phyloP scores from a whole-genome alignment of 2,329 filamentous ascomycete genomes.

The Aspergillus quadricinctus region DNA sequence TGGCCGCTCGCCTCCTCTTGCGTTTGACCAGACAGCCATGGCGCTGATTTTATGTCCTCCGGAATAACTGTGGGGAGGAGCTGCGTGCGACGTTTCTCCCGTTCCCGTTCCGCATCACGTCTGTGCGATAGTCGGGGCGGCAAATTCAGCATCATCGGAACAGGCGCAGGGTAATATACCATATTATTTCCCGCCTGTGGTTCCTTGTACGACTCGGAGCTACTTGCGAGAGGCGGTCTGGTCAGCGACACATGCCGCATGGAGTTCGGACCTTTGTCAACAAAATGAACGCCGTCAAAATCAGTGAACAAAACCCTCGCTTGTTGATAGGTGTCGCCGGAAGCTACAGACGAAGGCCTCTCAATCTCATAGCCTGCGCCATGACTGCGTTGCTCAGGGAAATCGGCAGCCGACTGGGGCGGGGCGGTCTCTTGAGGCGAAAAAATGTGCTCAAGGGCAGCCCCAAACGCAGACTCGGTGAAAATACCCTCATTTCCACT shows the following conservation, averaged over 20 bases:
- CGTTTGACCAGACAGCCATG: conserved; percentile 36
- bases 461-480: conserved; percentile 3
- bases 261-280: conserved; percentile 20
- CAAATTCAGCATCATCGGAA: conserved; percentile 88
- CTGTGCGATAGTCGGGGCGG: conserved; percentile 80
- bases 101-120: conserved; percentile 60
- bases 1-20: conserved; percentile 13
- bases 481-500: conserved; percentile 31
- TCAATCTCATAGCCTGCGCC: conserved; percentile 17
- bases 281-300: conserved; percentile 49
- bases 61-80: conserved; percentile 61
- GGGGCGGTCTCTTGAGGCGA: conserved; percentile 9
- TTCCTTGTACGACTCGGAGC: conserved; percentile 36
- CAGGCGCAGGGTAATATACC: conserved; percentile 92
- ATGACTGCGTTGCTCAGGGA: conserved; percentile 14
- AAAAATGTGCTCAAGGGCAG: conserved; percentile 16
- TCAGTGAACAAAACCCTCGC: conserved; percentile 42
- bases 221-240: conserved; percentile 37
- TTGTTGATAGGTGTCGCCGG: conserved; percentile 45
- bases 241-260: conserved; percentile 34
- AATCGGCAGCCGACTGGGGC: conserved; percentile 4
- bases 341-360: conserved; percentile 38
- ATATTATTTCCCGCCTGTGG: conserved; percentile 66
- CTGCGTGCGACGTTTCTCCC: conserved; percentile 69
- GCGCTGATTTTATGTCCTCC: conserved; percentile 51